Evolutionary conservation across 2,329 filamentous ascomycete genomes (phyloP), one percentile per base, ranked within the genome.

Genomic region (Colletotrichum liriopes): DNA sequence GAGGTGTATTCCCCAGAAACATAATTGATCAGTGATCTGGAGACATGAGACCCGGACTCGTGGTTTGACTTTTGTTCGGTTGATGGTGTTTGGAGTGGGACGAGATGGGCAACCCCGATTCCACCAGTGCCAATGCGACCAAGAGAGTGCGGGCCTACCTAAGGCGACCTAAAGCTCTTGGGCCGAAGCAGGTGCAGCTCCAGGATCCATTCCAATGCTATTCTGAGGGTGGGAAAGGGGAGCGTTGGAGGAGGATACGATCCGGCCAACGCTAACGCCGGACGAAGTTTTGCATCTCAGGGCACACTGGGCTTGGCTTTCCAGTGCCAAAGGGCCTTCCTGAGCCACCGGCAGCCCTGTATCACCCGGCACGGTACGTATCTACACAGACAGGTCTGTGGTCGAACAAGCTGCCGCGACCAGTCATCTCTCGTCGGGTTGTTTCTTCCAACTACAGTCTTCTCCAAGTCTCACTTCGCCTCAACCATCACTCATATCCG

Each of bases 221-320:
- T 56, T 65, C 56, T 37, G 62, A 65, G 62, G 20, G 39, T 41
- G 61, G 23, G 51, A 45, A 58, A 51, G 63, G 52, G 26, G 26
- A 56, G 35, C 32, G 26, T 29, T 35, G 41, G 37, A 26, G 26
- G 54, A 39, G 35, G 29, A 26, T 32, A 41, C 29, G 52, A 70
- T 60, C 45, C 23, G 18, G 43, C 52, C 35, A 45, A 45, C 41
- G 67, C 62, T 55, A 65, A 59, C 37, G 66, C 49, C 32, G 66
- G 66, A 47, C 26, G 45, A 23, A 26, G 60, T 41, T 63, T 52
- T 23, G 23, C 56, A 45, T 62, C 32, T 41, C 55, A 52, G 35
- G 55, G 55, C 41, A 60, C 29, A 51, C 20, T 35, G 12, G 29
- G n/a, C 26, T 60, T 20, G 51, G 32, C 32, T 61, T 47, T 35